phyloP scores from a whole-genome alignment of 1,284 basidiomycete species.

The Tilletiopsis washingtonensis region DNA sequence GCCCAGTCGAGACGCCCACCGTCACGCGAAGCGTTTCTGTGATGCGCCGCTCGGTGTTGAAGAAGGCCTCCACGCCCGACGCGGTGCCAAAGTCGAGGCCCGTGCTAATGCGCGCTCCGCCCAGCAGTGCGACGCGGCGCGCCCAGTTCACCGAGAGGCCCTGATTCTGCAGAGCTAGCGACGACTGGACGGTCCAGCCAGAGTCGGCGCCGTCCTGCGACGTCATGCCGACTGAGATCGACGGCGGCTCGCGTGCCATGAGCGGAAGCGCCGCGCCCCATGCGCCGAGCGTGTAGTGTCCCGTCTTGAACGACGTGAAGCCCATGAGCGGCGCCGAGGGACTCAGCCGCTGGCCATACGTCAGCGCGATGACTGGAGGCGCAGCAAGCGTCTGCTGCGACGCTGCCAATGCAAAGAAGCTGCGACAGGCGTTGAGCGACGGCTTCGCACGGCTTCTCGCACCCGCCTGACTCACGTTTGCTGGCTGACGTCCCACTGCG shows the following conservation, averaged over 20 bases:
- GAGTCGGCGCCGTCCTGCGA: constrained; percentile 22
- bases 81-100: constrained; percentile 46
- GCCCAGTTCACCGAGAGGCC: constrained; percentile 48
- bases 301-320: constrained; percentile 47
- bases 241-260: constrained; percentile 22
- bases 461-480: constrained; percentile 43
- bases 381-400: constrained; percentile 27
- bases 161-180: constrained; percentile 22
- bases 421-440: too few species aligned
- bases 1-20: constrained; percentile 40
- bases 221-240: constrained; percentile 32
- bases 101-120: constrained; percentile 50
- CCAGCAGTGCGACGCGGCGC: constrained; percentile 16
- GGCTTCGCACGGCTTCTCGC: too few species aligned
- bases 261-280: constrained; percentile 46
- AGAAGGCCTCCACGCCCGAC: constrained; percentile 37
- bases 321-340: constrained; percentile 28
- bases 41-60: constrained; percentile 43
- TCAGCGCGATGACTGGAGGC: constrained; percentile 50
- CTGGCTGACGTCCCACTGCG: constrained; percentile 50
- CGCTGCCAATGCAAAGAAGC: constrained; percentile 47
- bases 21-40: constrained; percentile 46
- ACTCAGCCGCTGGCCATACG: constrained; percentile 49
- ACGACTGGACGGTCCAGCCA: constrained; percentile 35
- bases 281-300: constrained; percentile 49